Base-by-base conservation (phyloP, 2,329 filamentous ascomycete species). In the Macrophomina pseudophaseolina region DNA sequence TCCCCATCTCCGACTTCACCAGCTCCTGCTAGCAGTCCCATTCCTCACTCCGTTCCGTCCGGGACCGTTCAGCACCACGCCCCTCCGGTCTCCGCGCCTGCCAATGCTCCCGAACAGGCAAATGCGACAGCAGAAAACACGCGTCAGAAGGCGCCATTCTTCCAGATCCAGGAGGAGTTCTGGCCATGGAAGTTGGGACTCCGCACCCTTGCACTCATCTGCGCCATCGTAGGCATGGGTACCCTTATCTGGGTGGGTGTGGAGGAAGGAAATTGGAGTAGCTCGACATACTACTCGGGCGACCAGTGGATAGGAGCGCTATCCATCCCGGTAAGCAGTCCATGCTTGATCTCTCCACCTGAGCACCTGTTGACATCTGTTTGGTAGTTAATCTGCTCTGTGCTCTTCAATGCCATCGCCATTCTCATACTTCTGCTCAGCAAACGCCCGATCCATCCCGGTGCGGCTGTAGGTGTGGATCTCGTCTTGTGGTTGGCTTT, bases 401-500 rank as follows among this genome's bases (percentile, higher is more conserved):
- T 76, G 42, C n/a, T 76, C 52, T 79, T 74, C 74, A 72, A 73
- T 65, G 9, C 64, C 32, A 59, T 73, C 3, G 75, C 72, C 69
- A 68, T 77, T 28, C 28, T 72, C 33, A 63, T 74, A 16, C 71
- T 78, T 51, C 51, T 30, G 23, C 72, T 11, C 71, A 72, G 59
- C 67, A 49, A 65, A 5, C 68, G 68, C 0, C 72, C 75, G 9
- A 69, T 78, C 1, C 76, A 79, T 65, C 76, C 77, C 4, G 76
- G 77, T 35, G 58, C 62, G 42, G 73, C 72, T 38, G 76, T 79
- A n/a, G 69, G 74, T 11, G 67, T 77, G 54, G 75, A 79, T 58
- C 71, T 79, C 1, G 51, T 79, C 1, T 71, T 79, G 2, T 79
- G 76, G 76, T 70, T 79, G 2, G 70, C 71, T 12, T 73, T 74